Evolutionary conservation across 805 yeast genomes (phyloP), one percentile per base, ranked within the genome.

Genomic region (Blastobotrys muscicola): DNA sequence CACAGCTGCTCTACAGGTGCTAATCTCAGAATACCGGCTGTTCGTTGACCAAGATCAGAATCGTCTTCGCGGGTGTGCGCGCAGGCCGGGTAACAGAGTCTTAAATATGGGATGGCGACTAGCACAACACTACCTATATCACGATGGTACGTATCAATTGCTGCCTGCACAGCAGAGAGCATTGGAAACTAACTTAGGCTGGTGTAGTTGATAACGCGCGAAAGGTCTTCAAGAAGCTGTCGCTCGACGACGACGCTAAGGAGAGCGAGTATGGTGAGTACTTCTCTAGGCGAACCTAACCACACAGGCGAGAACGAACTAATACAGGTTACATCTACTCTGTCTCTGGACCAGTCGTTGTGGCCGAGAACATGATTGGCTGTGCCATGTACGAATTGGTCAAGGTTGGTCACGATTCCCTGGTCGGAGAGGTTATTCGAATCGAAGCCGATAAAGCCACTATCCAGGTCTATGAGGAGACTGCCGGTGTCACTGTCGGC

Each of bases 341-440:
- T 29, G 97, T 92, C 40, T 89, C 97, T 14, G 98, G 98, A 59
- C 97, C 98, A 23, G 99, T 92, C 57, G 83, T 92, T 43, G 81
- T 92, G 39, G 98, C 98, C 40, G 97, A 92, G 68, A 83, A 92
- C 71, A 87, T 92, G 97, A 85, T 89, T 68, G 99, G 99, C 51
- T 86, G 97, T 78, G 97, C 97, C 58, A 92, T 92, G 99, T 90
- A 92, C 75, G 99, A 92, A 66, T 75, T 92, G 67, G 99, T 90
- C 60, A 87, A 82, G 66, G 98, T 92, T 52, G 97, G 99, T 56
- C 97, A 92, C 66, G 95, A 85, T 57, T 85, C 76, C 65, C 76
- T 92, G 63, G 97, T 92, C 39, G 99, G 99, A 65, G 99, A 92
- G 69, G 97, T 92, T 53, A 92, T 92, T 66, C 82, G 98, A 74